Conservation (phyloP, 768 basidiomycete species). For the Suillus americanus region DNA sequence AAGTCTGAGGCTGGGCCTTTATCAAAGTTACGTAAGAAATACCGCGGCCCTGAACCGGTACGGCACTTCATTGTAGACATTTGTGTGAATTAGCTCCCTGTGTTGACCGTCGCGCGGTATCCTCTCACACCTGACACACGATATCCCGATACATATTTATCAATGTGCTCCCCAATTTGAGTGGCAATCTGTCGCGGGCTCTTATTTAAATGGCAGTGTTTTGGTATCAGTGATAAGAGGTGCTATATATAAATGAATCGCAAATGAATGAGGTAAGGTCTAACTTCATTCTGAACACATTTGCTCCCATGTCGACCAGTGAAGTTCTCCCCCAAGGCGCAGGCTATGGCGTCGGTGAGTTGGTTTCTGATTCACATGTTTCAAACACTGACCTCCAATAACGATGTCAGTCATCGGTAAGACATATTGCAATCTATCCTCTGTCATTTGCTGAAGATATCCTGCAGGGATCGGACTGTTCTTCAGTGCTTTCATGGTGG, state of each 20-base stretch:
- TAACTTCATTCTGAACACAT: background rate
- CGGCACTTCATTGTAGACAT: background rate
- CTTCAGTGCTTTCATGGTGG: slow-evolving; percentile 80
- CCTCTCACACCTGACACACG: too few species aligned
- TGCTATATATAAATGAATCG: too few species aligned
- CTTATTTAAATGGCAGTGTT: too few species aligned
- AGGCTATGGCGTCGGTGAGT: slow-evolving; percentile 80
- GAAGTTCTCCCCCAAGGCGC: slow-evolving; percentile 73
- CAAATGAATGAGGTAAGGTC: background rate
- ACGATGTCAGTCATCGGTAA: slow-evolving; percentile 49
- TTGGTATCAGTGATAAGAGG: too few species aligned
- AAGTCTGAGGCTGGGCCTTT: too few species aligned
- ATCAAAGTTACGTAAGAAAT: too few species aligned
- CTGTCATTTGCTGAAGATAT: slow-evolving; percentile 2
- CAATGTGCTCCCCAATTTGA: too few species aligned
- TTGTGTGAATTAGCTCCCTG: background rate
- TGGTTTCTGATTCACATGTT: slow-evolving; percentile 1
- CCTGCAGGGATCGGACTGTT: slow-evolving; percentile 86
- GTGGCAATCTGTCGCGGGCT: too few species aligned
- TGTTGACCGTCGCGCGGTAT: too few species aligned
- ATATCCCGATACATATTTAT: too few species aligned
- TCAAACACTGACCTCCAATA: slow-evolving; percentile 1
- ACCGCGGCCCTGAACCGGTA: background rate
- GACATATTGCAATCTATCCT: slow-evolving; percentile 10
- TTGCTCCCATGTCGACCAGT: slow-evolving; percentile 19